Percentiles rank a stretch among this genome's conserved stretches.
Evolutionary conservation across 2,329 filamentous ascomycete genomes (phyloP).

Genomic region (Exutisphaerella laricina): DNA sequence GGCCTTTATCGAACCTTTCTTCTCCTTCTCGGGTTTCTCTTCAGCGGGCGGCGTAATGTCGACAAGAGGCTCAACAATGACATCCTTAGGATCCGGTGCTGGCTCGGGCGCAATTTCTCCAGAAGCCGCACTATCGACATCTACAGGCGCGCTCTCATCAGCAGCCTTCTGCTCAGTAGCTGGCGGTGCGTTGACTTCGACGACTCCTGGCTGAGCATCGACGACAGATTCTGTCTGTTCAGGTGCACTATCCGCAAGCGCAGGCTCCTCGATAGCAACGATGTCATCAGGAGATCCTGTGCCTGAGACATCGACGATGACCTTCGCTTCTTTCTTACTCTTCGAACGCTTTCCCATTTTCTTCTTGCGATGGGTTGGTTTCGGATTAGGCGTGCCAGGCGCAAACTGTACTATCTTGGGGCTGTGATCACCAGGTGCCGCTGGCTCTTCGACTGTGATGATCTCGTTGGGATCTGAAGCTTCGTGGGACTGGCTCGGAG

Average conservation of each 20-base stretch:
- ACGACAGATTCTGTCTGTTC: not conserved
- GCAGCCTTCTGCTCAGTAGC: not conserved
- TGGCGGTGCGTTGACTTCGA: not conserved
- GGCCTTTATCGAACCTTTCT: slow-evolving; percentile 8
- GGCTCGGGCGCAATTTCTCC: not conserved
- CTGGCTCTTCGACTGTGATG: slow-evolving; percentile 6
- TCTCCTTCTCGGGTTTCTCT: slow-evolving; percentile 9
- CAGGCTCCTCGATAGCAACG: slow-evolving; percentile 13
- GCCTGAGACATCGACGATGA: slow-evolving; percentile 5
- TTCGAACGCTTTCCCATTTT: slow-evolving; percentile 22
- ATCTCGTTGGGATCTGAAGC: slow-evolving; percentile 1
- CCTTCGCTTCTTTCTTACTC: slow-evolving; percentile 22
- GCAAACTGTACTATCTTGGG: slow-evolving; percentile 28
- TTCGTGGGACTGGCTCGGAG: slow-evolving; percentile 1
- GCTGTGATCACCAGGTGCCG: slow-evolving; percentile 15
- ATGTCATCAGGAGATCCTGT: slow-evolving; percentile 23
- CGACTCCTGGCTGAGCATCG: not conserved
- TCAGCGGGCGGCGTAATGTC: not conserved
- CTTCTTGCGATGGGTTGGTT: slow-evolving; percentile 24
- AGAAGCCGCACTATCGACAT: no score
- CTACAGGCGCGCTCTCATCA: not conserved
- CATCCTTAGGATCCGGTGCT: not conserved
- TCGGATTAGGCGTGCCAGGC: slow-evolving; percentile 26
- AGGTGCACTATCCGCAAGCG: not conserved
- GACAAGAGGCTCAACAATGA: not conserved